Evolutionary conservation across 306 rosid species (phyloP).

Genomic region (Prunus padus): DNA sequence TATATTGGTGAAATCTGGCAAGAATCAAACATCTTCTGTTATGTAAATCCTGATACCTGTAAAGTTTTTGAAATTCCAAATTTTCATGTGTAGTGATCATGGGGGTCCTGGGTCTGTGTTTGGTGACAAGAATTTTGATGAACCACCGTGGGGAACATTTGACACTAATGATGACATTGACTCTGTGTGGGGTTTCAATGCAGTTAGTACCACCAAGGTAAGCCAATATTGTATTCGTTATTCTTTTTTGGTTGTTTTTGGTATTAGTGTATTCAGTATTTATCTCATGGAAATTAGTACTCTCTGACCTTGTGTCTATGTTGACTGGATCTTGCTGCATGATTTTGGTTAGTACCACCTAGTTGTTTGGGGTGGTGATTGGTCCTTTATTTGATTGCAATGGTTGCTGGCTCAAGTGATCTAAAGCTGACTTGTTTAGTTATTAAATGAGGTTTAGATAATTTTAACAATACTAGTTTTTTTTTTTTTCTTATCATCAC

Average conservation of each 20-base stretch:
- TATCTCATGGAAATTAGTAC: background rate
- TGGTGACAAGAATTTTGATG: conserved; percentile 72
- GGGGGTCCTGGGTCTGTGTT: conserved; percentile 63
- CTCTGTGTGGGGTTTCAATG: conserved; percentile 85
- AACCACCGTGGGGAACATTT: conserved; percentile 82
- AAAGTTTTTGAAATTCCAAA: conserved; percentile 2
- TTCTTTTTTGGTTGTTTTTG: background rate
- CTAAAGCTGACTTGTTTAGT: background rate
- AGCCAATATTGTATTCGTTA: background rate
- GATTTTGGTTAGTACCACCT: background rate
- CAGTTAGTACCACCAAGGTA: conserved; percentile 59
- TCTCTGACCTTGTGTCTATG: background rate
- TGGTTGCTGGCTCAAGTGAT: background rate
- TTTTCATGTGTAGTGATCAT: conserved; percentile 58
- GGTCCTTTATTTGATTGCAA: background rate
- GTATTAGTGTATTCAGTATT: background rate
- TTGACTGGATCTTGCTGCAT: background rate
- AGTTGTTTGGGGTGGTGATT: conserved; percentile 1
- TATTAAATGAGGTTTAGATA: background rate
- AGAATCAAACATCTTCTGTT: background rate
- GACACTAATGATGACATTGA: conserved; percentile 82
- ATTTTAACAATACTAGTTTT: background rate
- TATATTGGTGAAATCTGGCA: background rate
- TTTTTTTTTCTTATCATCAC: background rate
- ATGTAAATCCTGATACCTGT: background rate